Percentiles rank a stretch among this genome's conserved stretches.
Evolutionary conservation across 306 rosid species (phyloP).

Genomic region (Begonia peltatifolia): DNA sequence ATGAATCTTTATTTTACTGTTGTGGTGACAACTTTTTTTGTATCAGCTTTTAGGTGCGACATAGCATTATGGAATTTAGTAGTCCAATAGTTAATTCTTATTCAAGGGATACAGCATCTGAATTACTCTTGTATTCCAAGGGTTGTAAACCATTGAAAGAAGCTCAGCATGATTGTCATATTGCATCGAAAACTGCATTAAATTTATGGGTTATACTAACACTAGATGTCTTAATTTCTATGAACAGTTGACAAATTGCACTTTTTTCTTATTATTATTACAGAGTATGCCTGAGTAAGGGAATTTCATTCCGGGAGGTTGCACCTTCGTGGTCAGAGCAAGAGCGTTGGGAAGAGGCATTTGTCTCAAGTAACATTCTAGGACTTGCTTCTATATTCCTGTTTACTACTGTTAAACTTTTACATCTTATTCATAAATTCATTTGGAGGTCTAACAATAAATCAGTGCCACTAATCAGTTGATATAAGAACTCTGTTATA

Average conservation of each 20-base stretch:
- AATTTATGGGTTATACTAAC: background rate
- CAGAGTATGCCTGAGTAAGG: conserved; percentile 58
- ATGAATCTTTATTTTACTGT: background rate
- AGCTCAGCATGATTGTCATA: too few species aligned
- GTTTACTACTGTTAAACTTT: too few species aligned
- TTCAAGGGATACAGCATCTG: background rate
- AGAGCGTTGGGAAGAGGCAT: conserved; percentile 75
- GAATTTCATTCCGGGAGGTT: conserved; percentile 68
- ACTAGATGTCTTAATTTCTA: background rate
- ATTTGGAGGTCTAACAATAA: too few species aligned
- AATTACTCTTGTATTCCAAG: too few species aligned
- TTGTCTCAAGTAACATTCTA: conserved; percentile 54
- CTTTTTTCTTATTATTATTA: conserved; percentile 8
- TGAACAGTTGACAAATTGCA: background rate
- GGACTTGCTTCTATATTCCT: too few species aligned
- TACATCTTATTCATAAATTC: too few species aligned
- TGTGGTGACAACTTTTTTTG: too few species aligned
- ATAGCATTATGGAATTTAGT: background rate
- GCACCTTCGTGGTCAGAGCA: conserved; percentile 69
- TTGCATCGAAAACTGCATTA: too few species aligned
- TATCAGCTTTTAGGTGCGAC: too few species aligned
- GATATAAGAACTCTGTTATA: too few species aligned
- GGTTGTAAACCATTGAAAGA: too few species aligned
- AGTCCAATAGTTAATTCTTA: background rate
- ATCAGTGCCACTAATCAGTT: too few species aligned